Evolutionary conservation across 176 grass and related monocot species (phyloP), one percentile per base, ranked within the genome.

Genomic region (Oryza longistaminata): DNA sequence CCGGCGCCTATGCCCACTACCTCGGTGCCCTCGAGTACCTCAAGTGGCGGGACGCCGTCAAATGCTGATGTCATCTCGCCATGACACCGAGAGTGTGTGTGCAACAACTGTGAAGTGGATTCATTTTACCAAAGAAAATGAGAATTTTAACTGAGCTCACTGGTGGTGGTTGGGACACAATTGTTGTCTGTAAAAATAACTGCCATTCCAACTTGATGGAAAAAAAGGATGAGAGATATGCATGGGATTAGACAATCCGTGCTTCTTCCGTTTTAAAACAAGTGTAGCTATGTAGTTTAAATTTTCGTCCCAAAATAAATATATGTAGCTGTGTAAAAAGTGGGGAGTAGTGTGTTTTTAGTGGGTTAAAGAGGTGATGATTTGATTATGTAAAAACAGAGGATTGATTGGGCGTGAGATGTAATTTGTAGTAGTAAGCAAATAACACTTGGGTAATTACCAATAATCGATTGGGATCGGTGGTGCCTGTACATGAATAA

Each of bases 1-100:
- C 93, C 12, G 95, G 95, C 24, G 95, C 95, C 0, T 95, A 93
- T 31, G 80, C 91, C 3, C 95, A 97, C 78, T 97, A 93, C 79
- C 92, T 95, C 49, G 87, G 87, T 3, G 93, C 72, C 0, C 44
- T 92, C 9, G 95, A 94, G 81, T 95, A 95, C 78, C 91, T 98
- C 61, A 88, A 80, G 75, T 98, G 95, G 95, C 88, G 95, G 86
- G 92, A 97, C 91, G 50, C 87, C 24, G 81, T 92, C 65, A 88
- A 85, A 21, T 97, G 95, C 85, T 84, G 72, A 76, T 8, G 6
- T 11, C 61, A 29, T 12, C 39, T 12, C 39, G 64, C n/a, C 69
- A 64, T 49, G 40, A 14, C 65, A n/a, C 22, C 7, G n/a, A 27
- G 39, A 7, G 7, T 13, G 69, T 24, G 39, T 13, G 7, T 70